Conservation (phyloP, 345 rosid species). For the Linum usitatissimum region DNA sequence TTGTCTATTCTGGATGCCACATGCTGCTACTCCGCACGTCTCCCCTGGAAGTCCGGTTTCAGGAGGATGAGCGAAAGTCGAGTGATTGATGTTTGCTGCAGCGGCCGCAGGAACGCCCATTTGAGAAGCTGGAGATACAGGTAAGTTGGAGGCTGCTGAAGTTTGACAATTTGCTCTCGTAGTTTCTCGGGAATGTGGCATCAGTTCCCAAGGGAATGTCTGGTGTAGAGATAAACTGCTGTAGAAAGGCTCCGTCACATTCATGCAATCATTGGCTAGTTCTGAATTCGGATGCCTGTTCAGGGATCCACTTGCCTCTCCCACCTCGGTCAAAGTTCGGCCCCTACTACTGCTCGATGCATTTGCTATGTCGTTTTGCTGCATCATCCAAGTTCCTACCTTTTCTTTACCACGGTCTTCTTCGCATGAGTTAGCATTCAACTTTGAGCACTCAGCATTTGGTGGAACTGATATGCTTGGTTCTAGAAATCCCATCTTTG, state of each 20-base stretch:
- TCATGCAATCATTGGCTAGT: constrained; percentile 16
- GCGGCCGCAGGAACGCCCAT: constrained; percentile 6
- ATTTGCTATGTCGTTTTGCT: constrained; percentile 13
- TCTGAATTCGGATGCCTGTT: constrained; percentile 10
- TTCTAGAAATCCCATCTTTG: constrained; percentile 9
- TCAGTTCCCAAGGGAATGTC: constrained; percentile 18
- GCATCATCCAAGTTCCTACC: background rate
- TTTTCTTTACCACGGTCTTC: background rate
- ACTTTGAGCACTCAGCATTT: background rate
- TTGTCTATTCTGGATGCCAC: constrained; percentile 17
- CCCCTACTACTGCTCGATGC: constrained; percentile 14
- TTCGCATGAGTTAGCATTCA: no score
- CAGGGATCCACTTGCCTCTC: constrained; percentile 26
- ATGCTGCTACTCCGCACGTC: constrained; percentile 18
- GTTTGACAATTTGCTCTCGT: constrained; percentile 37
- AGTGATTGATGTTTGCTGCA: constrained; percentile 12
- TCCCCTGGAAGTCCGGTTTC: constrained; percentile 13
- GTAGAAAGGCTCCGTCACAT: constrained; percentile 26
- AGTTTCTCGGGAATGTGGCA: constrained; percentile 31
- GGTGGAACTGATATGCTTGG: constrained; percentile 11
- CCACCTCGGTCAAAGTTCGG: constrained; percentile 18
- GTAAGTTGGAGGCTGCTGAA: constrained; percentile 22
- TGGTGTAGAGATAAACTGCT: constrained; percentile 30
- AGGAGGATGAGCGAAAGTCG: constrained; percentile 15
- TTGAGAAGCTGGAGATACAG: constrained; percentile 11